These are phyloP conservation scores for Xylaria arbuscula DNA, from an alignment of 2,329 filamentous ascomycete genomes.

Conservation along the genomic window DNA sequence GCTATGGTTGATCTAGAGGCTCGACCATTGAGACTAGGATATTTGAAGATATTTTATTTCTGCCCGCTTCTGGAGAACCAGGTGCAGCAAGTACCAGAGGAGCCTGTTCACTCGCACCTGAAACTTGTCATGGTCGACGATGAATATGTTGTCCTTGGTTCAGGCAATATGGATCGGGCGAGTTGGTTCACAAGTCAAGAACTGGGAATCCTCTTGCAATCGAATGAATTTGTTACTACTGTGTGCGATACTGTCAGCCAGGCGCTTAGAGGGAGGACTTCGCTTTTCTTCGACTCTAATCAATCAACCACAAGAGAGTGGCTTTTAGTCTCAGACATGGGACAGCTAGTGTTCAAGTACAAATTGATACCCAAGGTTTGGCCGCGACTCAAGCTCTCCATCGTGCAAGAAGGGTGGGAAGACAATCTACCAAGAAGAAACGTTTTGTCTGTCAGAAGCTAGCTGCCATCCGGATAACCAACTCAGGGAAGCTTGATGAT, in stretches of 20 bases:
- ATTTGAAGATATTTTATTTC: conserved; percentile 70
- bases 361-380: background rate
- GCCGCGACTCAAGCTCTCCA: background rate
- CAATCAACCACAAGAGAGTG: background rate
- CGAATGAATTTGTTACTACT: conserved; percentile 47
- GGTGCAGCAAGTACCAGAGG: conserved; percentile 51
- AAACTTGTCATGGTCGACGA: conserved; percentile 81
- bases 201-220: conserved; percentile 72
- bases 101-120: conserved; percentile 79
- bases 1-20: conserved; percentile 56
- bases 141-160: conserved; percentile 75
- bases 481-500: conserved; percentile 4
- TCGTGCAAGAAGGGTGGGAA: background rate
- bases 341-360: background rate
- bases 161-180: conserved; percentile 85
- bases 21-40: conserved; percentile 57
- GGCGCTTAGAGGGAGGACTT: conserved; percentile 52
- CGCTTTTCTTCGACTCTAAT: conserved; percentile 45
- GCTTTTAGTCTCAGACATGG: background rate
- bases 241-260: conserved; percentile 49
- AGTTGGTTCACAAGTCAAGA: conserved; percentile 92
- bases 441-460: background rate
- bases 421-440: background rate
- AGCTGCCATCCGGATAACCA: background rate
- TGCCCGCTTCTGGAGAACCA: conserved; percentile 46